Conservation (phyloP, 768 basidiomycete species). For the Lentinus brumalis region DNA sequence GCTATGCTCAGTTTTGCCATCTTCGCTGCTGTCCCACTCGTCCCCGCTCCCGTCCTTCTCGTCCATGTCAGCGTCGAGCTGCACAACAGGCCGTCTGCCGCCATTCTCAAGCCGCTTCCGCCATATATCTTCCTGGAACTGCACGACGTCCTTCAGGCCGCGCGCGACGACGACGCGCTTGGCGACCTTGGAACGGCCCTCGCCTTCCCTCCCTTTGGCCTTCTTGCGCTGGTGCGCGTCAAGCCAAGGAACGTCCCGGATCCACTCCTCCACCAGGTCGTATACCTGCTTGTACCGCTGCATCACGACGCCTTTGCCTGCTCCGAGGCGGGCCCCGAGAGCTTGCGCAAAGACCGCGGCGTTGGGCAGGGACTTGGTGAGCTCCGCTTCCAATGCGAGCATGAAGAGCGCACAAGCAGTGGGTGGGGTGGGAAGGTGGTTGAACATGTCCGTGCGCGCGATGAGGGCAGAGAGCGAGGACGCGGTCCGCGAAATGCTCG, state of each 20-base stretch:
- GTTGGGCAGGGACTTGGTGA: constrained; percentile 51
- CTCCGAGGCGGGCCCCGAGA: constrained; percentile 54
- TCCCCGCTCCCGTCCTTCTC: constrained; percentile 12
- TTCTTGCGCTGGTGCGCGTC: constrained; percentile 49
- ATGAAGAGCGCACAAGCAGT: constrained; percentile 72
- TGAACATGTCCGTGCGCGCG: constrained; percentile 33
- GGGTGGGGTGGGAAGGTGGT: constrained; percentile 42
- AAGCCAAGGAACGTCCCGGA: constrained; percentile 74
- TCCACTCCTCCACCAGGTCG: constrained; percentile 59
- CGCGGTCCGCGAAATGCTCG: constrained; percentile 24
- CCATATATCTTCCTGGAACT: constrained; percentile 67
- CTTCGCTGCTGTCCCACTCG: constrained; percentile 10
- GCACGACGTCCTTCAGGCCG: constrained; percentile 68
- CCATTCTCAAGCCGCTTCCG: constrained; percentile 37
- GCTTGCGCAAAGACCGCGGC: constrained; percentile 58
- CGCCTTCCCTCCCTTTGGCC: constrained; percentile 27
- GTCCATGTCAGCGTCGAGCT: constrained; percentile 38
- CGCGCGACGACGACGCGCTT: constrained; percentile 68
- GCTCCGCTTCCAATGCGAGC: constrained; percentile 70
- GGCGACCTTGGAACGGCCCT: constrained; percentile 59
- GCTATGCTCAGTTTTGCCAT: constrained; percentile 1
- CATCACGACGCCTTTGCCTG: constrained; percentile 59
- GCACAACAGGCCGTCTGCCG: constrained; percentile 38
- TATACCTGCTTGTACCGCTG: constrained; percentile 68
- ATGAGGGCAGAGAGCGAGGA: constrained; percentile 24